Conservation (phyloP, 1,284 basidiomycete species). For the Ustilago sp. region DNA sequence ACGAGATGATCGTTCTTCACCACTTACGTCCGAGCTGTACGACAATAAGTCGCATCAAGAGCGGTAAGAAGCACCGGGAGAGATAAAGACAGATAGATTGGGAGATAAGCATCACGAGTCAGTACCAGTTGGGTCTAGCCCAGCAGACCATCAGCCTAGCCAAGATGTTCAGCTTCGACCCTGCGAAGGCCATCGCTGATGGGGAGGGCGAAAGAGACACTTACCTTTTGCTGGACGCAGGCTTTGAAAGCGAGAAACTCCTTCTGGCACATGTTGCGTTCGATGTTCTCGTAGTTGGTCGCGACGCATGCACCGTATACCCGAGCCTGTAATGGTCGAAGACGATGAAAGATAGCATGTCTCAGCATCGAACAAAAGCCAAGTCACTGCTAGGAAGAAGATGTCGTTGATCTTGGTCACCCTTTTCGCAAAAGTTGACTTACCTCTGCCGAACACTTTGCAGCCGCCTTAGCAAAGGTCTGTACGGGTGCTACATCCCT, state of each 20-base stretch:
- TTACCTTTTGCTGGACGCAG: slow-evolving; percentile 74
- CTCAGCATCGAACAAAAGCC: too few relatives aligned
- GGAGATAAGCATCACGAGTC: background rate
- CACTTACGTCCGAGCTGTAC: slow-evolving; percentile 40
- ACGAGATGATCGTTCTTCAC: slow-evolving; percentile 8
- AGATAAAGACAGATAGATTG: background rate
- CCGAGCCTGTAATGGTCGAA: slow-evolving; percentile 72
- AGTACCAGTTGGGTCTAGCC: background rate
- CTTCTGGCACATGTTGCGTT: slow-evolving; percentile 79
- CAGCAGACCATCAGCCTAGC: background rate
- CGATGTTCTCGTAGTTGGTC: slow-evolving; percentile 80
- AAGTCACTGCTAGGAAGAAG: background rate
- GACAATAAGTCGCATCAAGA: background rate
- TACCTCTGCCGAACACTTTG: slow-evolving; percentile 45
- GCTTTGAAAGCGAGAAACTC: slow-evolving; percentile 82
- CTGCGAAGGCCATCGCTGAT: background rate
- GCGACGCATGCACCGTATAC: slow-evolving; percentile 83
- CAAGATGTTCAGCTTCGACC: background rate
- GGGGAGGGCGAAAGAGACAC: background rate
- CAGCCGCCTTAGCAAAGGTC: slow-evolving; percentile 51
- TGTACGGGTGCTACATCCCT: slow-evolving; percentile 53
- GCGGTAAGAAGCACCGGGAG: background rate
- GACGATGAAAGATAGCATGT: background rate
- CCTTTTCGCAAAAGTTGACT: background rate
- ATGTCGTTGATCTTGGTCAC: background rate